These are phyloP conservation scores for Priceomyces castillae DNA, from an alignment of 805 yeast genomes.

Conservation along the genomic window DNA sequence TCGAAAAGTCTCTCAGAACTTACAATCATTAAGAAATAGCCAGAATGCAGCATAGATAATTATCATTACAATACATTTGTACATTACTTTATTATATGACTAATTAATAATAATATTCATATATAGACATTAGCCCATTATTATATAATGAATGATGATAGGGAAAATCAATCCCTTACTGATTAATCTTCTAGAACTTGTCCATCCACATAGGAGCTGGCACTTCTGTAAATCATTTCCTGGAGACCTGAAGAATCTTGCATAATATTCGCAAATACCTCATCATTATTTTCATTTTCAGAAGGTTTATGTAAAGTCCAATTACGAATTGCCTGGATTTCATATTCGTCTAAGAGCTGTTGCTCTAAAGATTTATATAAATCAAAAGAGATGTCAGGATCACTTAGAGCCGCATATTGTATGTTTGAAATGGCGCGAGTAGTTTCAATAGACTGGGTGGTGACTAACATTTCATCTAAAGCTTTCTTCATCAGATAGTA, in stretches of 20 bases:
- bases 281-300: constrained; percentile 11
- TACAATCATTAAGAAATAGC: not conserved
- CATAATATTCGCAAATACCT: constrained; percentile 12
- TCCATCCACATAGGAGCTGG: constrained; percentile 37
- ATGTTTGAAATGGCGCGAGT: constrained; percentile 29
- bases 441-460: constrained; percentile 24
- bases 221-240: constrained; percentile 36
- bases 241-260: constrained; percentile 22
- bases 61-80: not conserved
- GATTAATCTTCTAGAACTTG: constrained; percentile 29
- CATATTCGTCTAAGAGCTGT: constrained; percentile 14
- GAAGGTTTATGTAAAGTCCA: constrained; percentile 7
- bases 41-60: not conserved
- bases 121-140: not conserved
- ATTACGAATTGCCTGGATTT: constrained; percentile 11
- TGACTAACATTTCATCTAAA: constrained; percentile 26
- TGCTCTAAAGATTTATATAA: constrained; percentile 12
- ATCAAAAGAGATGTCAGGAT: constrained; percentile 17
- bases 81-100: constrained; percentile 1
- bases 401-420: constrained; percentile 17
- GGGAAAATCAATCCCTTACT: not conserved
- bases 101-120: not conserved
- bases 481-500: constrained; percentile 30
- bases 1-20: constrained; percentile 42
- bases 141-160: constrained; percentile 1